Conservation (phyloP, 2,329 filamentous ascomycete species). For the Fusarium sp. region DNA sequence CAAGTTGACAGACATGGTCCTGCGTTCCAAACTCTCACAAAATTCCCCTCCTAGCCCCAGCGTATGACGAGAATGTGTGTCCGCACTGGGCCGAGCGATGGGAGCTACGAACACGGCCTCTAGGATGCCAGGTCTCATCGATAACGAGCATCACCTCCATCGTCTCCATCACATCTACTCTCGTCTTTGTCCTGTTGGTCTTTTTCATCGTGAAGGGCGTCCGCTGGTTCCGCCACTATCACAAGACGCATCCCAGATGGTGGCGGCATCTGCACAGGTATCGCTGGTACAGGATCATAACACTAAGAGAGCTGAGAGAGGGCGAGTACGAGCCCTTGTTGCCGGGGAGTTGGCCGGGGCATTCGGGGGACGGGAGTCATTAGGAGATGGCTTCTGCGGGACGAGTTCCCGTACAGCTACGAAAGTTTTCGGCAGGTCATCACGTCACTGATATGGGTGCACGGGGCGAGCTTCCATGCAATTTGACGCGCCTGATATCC, state of each 20-base stretch:
- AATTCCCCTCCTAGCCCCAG: constrained; percentile 61
- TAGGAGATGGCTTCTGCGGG: constrained; percentile 4
- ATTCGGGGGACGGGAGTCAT: background rate
- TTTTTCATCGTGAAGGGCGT: constrained; percentile 34
- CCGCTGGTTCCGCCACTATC: constrained; percentile 34
- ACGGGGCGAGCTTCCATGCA: constrained; percentile 17
- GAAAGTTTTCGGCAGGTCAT: background rate
- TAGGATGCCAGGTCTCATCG: constrained; percentile 51
- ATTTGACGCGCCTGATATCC: constrained; percentile 19
- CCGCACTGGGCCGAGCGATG: constrained; percentile 59
- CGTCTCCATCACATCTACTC: constrained; percentile 43
- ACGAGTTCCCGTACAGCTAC: constrained; percentile 10
- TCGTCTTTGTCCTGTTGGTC: constrained; percentile 41
- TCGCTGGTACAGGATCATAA: constrained; percentile 23
- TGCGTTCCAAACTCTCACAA: constrained; percentile 63
- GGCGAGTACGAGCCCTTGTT: constrained; percentile 47
- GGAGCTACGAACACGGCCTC: constrained; percentile 50
- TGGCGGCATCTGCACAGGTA: constrained; percentile 9
- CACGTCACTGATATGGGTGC: background rate
- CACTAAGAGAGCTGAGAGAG: constrained; percentile 31
- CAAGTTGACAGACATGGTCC: constrained; percentile 56
- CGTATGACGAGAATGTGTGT: constrained; percentile 61
- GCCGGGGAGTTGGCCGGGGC: constrained; percentile 12
- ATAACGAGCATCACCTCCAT: constrained; percentile 47
- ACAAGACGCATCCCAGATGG: constrained; percentile 35